phyloP scores from a whole-genome alignment of 176 grass and related monocot genomes.

The Avena insularis region DNA sequence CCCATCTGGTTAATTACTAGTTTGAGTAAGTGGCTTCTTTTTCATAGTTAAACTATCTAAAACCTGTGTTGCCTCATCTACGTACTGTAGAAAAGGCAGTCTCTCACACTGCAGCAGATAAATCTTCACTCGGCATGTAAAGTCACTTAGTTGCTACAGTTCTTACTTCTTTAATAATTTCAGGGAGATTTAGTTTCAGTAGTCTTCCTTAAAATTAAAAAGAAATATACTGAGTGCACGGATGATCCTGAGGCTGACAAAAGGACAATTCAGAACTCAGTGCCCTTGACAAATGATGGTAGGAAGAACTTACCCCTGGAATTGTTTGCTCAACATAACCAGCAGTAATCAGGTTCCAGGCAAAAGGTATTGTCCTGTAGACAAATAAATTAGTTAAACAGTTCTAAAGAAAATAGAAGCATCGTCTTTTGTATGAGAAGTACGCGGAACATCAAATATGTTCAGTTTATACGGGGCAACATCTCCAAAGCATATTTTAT shows the following conservation, averaged over 20 bases:
- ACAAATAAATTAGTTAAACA: slow-evolving; percentile 31
- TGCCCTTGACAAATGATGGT: slow-evolving; percentile 14
- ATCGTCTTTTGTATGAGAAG: neutral
- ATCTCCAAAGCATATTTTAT: neutral
- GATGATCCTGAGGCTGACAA: neutral
- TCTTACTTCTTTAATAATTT: slow-evolving; percentile 14
- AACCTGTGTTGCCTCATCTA: neutral
- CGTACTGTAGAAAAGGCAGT: neutral
- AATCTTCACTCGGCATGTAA: neutral
- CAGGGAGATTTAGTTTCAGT: neutral
- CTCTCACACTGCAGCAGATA: neutral
- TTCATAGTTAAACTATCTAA: slow-evolving; percentile 5
- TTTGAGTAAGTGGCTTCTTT: slow-evolving; percentile 1
- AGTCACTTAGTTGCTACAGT: neutral
- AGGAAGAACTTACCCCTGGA: slow-evolving; percentile 68
- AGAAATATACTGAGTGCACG: neutral
- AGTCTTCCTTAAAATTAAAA: neutral
- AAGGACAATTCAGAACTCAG: neutral
- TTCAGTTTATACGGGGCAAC: neutral
- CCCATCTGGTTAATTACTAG: neutral
- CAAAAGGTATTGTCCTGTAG: slow-evolving; percentile 88
- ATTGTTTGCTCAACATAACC: slow-evolving; percentile 95
- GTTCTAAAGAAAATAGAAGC: slow-evolving; percentile 12
- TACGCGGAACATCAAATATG: neutral
- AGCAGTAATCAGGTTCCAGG: slow-evolving; percentile 95